These are phyloP conservation scores for Penicillium sclerotigenum DNA, from an alignment of 2,329 filamentous ascomycete species.

Conservation along the genomic window DNA sequence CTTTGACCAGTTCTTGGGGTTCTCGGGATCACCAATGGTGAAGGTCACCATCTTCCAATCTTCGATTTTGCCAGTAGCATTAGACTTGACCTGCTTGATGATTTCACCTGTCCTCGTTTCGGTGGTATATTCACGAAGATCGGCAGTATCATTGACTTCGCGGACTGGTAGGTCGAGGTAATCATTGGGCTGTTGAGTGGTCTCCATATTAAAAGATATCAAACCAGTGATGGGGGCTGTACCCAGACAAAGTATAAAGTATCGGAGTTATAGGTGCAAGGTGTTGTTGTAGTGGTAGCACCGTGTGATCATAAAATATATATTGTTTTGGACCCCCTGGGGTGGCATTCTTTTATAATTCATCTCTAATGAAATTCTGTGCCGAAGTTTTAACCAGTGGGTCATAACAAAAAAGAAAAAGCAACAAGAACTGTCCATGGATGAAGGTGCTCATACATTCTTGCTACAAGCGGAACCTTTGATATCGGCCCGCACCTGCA, in stretches of 20 bases:
- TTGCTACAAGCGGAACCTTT: neutral
- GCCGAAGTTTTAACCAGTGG: neutral
- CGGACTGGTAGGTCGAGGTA: constrained; percentile 62
- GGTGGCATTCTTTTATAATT: constrained; percentile 15
- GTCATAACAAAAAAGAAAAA: neutral
- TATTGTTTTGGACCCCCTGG: neutral
- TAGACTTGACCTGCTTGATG: constrained; percentile 53
- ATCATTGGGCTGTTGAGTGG: constrained; percentile 39
- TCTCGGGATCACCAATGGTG: constrained; percentile 66
- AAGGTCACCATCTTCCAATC: constrained; percentile 68
- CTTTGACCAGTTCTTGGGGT: constrained; percentile 84
- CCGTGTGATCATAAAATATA: neutral
- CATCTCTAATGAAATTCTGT: neutral
- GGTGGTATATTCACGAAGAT: constrained; percentile 64
- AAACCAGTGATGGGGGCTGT: neutral
- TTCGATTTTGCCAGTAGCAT: constrained; percentile 51
- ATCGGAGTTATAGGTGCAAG: neutral
- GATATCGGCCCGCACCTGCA: constrained; percentile 8
- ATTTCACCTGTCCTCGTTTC: constrained; percentile 64
- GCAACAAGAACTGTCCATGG: constrained; percentile 2
- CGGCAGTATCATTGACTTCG: constrained; percentile 58
- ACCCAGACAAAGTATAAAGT: constrained; percentile 1
- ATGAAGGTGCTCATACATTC: neutral
- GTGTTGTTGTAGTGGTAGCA: neutral
- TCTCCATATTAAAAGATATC: constrained; percentile 17